phyloP scores from a whole-genome alignment of 192 early-diverging fungal species.

The Chytriomyces sp. region DNA sequence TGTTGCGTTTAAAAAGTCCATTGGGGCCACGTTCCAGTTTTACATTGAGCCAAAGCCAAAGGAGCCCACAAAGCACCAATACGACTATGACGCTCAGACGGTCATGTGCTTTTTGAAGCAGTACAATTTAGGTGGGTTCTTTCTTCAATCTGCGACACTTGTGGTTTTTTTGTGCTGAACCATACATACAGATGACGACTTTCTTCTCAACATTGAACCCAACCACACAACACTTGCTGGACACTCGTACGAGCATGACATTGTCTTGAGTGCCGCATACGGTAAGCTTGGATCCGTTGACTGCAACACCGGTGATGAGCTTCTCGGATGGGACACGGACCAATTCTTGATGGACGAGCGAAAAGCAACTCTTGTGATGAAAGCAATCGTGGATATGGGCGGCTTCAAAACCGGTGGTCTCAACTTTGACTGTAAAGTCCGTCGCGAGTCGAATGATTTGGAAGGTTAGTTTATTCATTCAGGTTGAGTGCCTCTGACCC shows the following conservation, averaged over 20 bases:
- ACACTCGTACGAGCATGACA: conserved; percentile 48
- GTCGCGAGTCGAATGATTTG: conserved; percentile 45
- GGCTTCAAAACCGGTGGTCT: conserved; percentile 48
- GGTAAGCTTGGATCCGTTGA: conserved; percentile 43
- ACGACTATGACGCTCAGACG: conserved; percentile 47
- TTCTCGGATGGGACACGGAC: conserved; percentile 51
- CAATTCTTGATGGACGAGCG: conserved; percentile 48
- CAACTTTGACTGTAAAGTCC: conserved; percentile 53
- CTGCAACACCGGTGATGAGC: conserved; percentile 45
- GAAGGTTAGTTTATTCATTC: conserved; percentile 35
- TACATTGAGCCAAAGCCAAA: conserved; percentile 48
- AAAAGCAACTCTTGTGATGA: conserved; percentile 47
- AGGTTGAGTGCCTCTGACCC: background rate
- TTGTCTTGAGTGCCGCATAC: conserved; percentile 30
- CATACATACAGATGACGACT: conserved; percentile 38
- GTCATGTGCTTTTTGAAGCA: conserved; percentile 43
- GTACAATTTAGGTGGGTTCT: conserved; percentile 20
- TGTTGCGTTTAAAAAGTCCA: conserved; percentile 37
- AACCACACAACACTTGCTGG: conserved; percentile 51
- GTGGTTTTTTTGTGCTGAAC: background rate
- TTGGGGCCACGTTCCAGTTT: conserved; percentile 39
- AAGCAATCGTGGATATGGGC: conserved; percentile 45
- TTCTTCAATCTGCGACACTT: background rate
- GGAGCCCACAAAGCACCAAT: conserved; percentile 49
- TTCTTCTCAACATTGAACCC: conserved; percentile 47